Conservation (phyloP, 176 grass and related monocot genomes). For the Elymus sibiricus region DNA sequence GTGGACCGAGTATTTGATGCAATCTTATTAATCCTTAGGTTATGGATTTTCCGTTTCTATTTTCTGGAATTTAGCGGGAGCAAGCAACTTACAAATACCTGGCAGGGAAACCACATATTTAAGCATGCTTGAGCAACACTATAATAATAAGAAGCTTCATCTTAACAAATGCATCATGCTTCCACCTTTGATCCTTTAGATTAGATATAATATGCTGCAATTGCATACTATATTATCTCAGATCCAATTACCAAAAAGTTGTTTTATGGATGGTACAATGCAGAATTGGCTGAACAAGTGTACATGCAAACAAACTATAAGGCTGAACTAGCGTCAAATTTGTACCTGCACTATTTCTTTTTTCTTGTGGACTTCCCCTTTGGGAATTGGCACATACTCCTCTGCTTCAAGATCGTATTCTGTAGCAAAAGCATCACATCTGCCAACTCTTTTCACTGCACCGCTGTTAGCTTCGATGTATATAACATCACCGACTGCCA, state of each 20-base stretch:
- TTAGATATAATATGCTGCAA: not conserved
- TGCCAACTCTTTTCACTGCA: slow-evolving; percentile 98
- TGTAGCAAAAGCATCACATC: slow-evolving; percentile 99
- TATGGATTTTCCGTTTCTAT: not conserved
- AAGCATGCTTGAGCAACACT: not conserved
- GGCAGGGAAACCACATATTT: not conserved
- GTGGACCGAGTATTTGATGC: not conserved
- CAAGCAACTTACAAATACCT: not conserved
- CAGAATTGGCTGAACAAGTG: not conserved
- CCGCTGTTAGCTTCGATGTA: slow-evolving; percentile 97
- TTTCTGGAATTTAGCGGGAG: not conserved
- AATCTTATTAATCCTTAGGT: not conserved
- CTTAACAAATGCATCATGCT: not conserved
- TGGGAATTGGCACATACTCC: slow-evolving; percentile 97
- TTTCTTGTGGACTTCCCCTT: slow-evolving; percentile 98
- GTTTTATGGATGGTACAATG: not conserved
- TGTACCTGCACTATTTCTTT: slow-evolving; percentile 97
- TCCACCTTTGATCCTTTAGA: not conserved
- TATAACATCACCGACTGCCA: slow-evolving; percentile 94
- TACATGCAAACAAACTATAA: not conserved
- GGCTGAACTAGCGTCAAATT: not conserved
- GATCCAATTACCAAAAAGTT: not conserved
- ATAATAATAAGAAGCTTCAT: not conserved
- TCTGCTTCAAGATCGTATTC: slow-evolving; percentile 98
- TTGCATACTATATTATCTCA: not conserved